These are phyloP conservation scores for Gleditsia sinensis DNA, from an alignment of 306 rosid species.

Conservation along the genomic window DNA sequence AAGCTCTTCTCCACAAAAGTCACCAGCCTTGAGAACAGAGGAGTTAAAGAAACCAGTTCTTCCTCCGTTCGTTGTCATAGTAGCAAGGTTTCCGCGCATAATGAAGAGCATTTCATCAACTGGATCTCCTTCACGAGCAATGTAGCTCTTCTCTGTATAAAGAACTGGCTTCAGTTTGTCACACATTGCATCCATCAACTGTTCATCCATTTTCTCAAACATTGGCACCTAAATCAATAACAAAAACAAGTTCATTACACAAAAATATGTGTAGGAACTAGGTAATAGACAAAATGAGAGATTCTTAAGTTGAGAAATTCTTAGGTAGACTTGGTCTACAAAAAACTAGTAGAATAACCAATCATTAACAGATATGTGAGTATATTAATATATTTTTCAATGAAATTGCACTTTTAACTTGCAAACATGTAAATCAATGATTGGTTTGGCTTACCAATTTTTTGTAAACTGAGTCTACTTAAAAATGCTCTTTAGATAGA, in stretches of 20 bases:
- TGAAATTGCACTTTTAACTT: too few species aligned
- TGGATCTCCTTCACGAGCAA: constrained; percentile 86
- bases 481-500: too few species aligned
- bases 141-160: constrained; percentile 60
- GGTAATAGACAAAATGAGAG: too few species aligned
- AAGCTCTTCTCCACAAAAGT: constrained; percentile 96
- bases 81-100: constrained; percentile 66
- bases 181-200: constrained; percentile 74
- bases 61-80: constrained; percentile 72
- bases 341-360: too few species aligned
- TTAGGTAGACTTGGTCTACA: background rate
- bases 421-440: background rate
- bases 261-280: too few species aligned
- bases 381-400: too few species aligned
- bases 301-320: too few species aligned
- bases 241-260: background rate
- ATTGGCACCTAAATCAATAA: constrained; percentile 61
- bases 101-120: constrained; percentile 91
- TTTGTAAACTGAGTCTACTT: background rate
- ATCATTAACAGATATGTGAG: too few species aligned
- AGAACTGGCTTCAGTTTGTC: constrained; percentile 80
- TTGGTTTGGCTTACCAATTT: background rate
- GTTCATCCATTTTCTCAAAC: constrained; percentile 67
- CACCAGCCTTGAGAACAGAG: constrained; percentile 66
- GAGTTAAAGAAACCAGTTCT: constrained; percentile 71